Evolutionary conservation across 164 flowering plant species (phyloP), one percentile per base, ranked within the genome.

Genomic region (Aristolochia fimbriata): DNA sequence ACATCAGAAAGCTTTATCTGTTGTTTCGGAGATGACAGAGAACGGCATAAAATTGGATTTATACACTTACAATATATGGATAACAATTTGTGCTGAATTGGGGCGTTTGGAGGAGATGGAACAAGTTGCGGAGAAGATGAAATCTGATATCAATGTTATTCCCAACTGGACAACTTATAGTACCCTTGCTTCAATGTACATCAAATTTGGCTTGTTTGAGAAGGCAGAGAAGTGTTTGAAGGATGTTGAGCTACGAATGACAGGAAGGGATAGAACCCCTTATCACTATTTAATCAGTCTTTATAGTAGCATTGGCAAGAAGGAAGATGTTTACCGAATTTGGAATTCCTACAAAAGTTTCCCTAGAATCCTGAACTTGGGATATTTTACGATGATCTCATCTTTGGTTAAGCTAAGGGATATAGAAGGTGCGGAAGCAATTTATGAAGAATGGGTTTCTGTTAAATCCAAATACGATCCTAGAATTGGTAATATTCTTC

Each of bases 11-110:
- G 87, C 79, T 47, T 83, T 83, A n/a, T 58, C 67, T 0, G 21
- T 87, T 69, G 63, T 84, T 64, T 64, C 75, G 12, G 97, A 89
- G 68, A 85, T 93, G 94, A 72, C 64, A 70, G 77, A 81, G 70
- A 87, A 78, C 33, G 65, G 65, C 15, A 64, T 84, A 59, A 70
- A 55, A 1, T 70, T 87, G 15, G 94, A 93, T 74, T 51, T 80
- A n/a, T 93, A 86, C 65, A 76, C 97, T 4, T 89, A 86, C 66
- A 89, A 87, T 61, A 93, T 93, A 30, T 89, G 98, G 97, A 58
- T 93, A 50, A 84, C 96, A 30, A 73, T 81, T 51, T 64, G 78
- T 66, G 94, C 85, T 20, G 73, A 85, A 51, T 81, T 72, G 70
- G 87, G 81, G 22, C 77, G 81, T 27, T 41, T 30, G 15, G 87